phyloP scores from a whole-genome alignment of 2,329 filamentous ascomycete species.

The Nannizziopsis barbatae region DNA sequence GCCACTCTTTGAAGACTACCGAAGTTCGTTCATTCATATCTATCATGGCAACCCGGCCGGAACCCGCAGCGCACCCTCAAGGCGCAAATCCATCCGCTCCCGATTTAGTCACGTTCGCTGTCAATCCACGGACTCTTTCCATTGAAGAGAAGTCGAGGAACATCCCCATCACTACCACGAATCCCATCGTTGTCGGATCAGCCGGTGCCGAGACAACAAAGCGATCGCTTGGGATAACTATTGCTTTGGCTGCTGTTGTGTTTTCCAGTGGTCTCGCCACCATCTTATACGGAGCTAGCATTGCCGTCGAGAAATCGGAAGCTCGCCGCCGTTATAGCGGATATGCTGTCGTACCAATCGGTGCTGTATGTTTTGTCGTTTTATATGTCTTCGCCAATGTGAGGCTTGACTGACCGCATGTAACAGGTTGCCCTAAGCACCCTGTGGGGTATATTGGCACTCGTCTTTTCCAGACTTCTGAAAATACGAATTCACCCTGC shows the following conservation, averaged over 20 bases:
- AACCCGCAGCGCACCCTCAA: not conserved
- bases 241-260: constrained; percentile 1
- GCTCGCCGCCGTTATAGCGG: not conserved
- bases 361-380: not conserved
- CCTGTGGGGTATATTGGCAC: constrained; percentile 3
- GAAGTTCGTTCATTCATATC: no score
- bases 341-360: not conserved
- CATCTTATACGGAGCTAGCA: not conserved
- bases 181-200: not conserved
- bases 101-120: constrained; percentile 4
- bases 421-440: constrained; percentile 1
- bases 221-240: not conserved
- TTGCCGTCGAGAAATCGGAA: not conserved
- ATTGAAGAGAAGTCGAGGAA: not conserved
- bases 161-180: not conserved
- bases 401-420: not conserved
- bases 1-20: no score
- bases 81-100: not conserved
- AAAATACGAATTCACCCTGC: constrained; percentile 5
- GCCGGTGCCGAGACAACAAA: not conserved
- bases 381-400: not conserved
- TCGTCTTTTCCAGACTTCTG: not conserved
- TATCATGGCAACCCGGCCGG: not conserved
- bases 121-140: constrained; percentile 6
- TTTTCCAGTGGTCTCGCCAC: not conserved